These are phyloP conservation scores for Suillus ampliporus DNA, from an alignment of 768 basidiomycete genomes.

Conservation along the genomic window DNA sequence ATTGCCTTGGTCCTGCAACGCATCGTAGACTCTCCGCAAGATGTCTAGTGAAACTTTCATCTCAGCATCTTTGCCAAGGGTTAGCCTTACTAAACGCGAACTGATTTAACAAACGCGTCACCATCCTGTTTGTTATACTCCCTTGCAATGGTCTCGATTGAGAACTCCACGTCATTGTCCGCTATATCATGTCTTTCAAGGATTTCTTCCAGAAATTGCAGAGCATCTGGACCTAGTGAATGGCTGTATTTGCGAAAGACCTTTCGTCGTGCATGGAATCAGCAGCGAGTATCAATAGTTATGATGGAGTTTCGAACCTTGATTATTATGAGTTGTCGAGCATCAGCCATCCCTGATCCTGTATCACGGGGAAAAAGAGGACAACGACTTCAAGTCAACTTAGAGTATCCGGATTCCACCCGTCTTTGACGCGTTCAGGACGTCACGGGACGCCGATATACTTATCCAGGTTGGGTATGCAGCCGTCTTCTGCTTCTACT, in stretches of 20 bases:
- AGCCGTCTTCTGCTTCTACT: constrained; percentile 10
- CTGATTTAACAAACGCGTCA: constrained; percentile 30
- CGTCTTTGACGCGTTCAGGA: background rate
- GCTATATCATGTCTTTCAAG: constrained; percentile 73
- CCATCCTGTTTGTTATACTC: constrained; percentile 93
- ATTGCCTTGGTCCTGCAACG: constrained; percentile 68
- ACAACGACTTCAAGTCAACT: background rate
- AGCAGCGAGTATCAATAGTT: constrained; percentile 3
- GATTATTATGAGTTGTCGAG: constrained; percentile 48
- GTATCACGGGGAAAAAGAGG: background rate
- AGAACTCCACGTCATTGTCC: constrained; percentile 71
- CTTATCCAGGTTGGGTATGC: constrained; percentile 14
- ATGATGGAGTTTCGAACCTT: constrained; percentile 38
- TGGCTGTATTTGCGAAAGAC: constrained; percentile 90
- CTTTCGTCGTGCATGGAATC: constrained; percentile 40
- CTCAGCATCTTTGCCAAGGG: constrained; percentile 60
- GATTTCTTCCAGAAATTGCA: constrained; percentile 74
- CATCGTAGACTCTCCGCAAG: constrained; percentile 74
- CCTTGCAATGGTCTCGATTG: constrained; percentile 80
- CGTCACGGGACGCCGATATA: background rate
- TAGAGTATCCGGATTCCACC: too few species aligned
- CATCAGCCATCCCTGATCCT: constrained; percentile 39
- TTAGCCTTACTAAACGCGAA: background rate
- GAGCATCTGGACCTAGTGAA: constrained; percentile 80
- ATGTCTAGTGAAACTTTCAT: constrained; percentile 82